A percentile compares a stretch with the other conserved stretches of the same genome.
Evolutionary conservation across 345 rosid genomes (phyloP).

Genomic region (Eucalyptus brandiana): DNA sequence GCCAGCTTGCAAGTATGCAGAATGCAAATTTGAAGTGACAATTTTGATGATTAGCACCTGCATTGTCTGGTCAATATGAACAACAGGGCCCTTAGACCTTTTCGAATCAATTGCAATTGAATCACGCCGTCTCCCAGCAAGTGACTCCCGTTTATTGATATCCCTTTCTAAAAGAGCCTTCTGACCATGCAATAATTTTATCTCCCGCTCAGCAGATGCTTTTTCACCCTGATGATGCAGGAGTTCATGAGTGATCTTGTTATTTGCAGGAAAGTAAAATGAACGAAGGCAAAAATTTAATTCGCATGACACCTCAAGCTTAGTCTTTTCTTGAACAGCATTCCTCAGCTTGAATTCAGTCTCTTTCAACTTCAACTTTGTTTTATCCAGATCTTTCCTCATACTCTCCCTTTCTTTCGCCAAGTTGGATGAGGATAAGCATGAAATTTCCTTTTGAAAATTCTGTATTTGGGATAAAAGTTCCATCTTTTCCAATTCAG

Average conservation of each 20-base stretch:
- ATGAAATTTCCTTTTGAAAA: slow-evolving; percentile 63
- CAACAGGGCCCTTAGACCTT: slow-evolving; percentile 13
- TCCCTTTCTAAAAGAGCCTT: slow-evolving; percentile 78
- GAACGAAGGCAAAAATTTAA: neutral
- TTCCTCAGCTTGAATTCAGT: slow-evolving; percentile 75
- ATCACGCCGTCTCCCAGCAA: slow-evolving; percentile 70
- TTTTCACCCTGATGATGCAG: slow-evolving; percentile 51
- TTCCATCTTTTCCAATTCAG: slow-evolving; percentile 40
- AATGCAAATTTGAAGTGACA: neutral
- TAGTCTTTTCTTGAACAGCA: slow-evolving; percentile 87
- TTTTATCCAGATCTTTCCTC: slow-evolving; percentile 84
- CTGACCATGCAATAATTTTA: slow-evolving; percentile 58
- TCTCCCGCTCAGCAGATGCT: slow-evolving; percentile 76
- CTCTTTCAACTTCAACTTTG: slow-evolving; percentile 67
- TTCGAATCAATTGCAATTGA: slow-evolving; percentile 38
- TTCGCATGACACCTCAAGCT: slow-evolving; percentile 57
- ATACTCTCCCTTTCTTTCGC: slow-evolving; percentile 67
- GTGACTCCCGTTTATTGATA: slow-evolving; percentile 66
- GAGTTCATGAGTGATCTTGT: neutral
- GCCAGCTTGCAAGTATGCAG: neutral
- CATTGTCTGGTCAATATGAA: slow-evolving; percentile 28
- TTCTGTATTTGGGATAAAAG: slow-evolving; percentile 41
- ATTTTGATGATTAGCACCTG: slow-evolving; percentile 19
- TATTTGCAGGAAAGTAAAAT: neutral
- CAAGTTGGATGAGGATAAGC: slow-evolving; percentile 48